phyloP scores from a whole-genome alignment of 1,284 basidiomycete genomes.

The Fomitopsis pinicola region DNA sequence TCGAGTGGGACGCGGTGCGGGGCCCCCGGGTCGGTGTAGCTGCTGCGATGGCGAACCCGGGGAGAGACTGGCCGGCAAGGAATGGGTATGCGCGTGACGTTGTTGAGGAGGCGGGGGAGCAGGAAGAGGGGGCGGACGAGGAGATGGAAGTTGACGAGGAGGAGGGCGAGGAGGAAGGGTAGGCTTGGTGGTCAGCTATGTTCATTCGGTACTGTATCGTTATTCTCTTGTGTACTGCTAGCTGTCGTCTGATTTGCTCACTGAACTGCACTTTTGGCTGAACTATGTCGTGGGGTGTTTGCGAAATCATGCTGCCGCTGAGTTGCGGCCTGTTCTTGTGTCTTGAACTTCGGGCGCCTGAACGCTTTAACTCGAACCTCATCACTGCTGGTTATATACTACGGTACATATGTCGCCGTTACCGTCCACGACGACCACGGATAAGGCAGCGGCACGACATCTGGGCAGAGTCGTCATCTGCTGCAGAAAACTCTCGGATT shows the following conservation, averaged over 20 bases:
- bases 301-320: too few relatives aligned
- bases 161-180: not conserved
- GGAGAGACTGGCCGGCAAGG: slow-evolving; percentile 4
- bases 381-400: too few relatives aligned
- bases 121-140: slow-evolving; percentile 16
- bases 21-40: slow-evolving; percentile 8
- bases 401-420: too few relatives aligned
- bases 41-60: slow-evolving; percentile 13
- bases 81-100: slow-evolving; percentile 7
- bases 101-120: slow-evolving; percentile 12
- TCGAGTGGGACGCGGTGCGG: slow-evolving; percentile 7
- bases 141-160: slow-evolving; percentile 16
- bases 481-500: too few relatives aligned
- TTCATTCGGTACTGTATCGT: not conserved
- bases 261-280: too few relatives aligned
- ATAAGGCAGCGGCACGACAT: too few relatives aligned
- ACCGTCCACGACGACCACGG: too few relatives aligned
- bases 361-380: too few relatives aligned
- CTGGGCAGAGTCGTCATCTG: too few relatives aligned
- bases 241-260: not conserved
- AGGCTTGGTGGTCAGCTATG: not conserved
- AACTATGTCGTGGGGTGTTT: too few relatives aligned
- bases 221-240: not conserved
- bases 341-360: too few relatives aligned
- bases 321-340: too few relatives aligned